Conservation (phyloP, 2,329 filamentous ascomycete species). For the Ophiostoma tasmaniense region DNA sequence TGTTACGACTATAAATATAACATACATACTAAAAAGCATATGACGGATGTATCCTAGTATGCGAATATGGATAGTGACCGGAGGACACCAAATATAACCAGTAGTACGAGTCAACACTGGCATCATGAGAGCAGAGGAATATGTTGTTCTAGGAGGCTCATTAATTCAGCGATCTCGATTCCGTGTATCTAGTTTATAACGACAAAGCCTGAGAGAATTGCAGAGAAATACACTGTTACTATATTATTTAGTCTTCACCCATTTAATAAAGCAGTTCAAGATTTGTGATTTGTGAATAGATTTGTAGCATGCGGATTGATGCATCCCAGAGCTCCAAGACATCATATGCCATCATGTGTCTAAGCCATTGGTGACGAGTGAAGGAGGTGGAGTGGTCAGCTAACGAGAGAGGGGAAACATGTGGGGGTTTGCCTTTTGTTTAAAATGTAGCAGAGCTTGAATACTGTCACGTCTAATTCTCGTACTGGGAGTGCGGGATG, state of each 20-base stretch:
- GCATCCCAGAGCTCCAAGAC: not conserved
- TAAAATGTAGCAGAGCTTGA: not conserved
- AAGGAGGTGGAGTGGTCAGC: not conserved
- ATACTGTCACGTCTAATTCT: not conserved
- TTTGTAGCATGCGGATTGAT: not conserved
- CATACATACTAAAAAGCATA: not conserved
- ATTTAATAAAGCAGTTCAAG: not conserved
- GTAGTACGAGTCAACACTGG: not conserved
- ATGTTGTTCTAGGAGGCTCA: not conserved
- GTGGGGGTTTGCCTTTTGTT: not conserved
- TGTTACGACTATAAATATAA: not conserved
- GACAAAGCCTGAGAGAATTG: not conserved
- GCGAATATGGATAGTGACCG: not conserved
- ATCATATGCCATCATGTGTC: not conserved
- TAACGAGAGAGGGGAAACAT: not conserved
- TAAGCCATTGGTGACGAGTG: not conserved
- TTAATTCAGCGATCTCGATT: not conserved
- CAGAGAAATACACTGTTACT: not conserved
- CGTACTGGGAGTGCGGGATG: not conserved
- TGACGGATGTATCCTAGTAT: not conserved
- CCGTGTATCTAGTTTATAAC: not conserved
- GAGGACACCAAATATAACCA: not conserved
- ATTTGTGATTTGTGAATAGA: not conserved
- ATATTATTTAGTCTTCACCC: not conserved
- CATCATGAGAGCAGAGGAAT: not conserved